Evolutionary conservation across 2,329 filamentous ascomycete genomes (phyloP), one percentile per base, ranked within the genome.

Genomic region (Dactylellina haptotyla): DNA sequence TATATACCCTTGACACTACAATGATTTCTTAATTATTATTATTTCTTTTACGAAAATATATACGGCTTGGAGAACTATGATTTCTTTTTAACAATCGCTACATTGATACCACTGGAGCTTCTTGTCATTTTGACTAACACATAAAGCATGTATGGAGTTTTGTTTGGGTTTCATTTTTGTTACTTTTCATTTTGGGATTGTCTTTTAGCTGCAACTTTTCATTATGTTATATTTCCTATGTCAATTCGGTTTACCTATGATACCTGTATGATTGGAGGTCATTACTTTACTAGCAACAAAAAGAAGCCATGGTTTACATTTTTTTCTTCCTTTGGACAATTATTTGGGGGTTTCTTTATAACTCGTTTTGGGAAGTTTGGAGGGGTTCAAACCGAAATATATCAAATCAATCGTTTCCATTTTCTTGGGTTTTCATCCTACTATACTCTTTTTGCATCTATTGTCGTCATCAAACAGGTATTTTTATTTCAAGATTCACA

Each of bases 81-180:
- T 65, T 62, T 41, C 34, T 59, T 66, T 59, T 56, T 45, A 39
- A 73, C 69, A 73, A 73, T 73, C 69, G 69, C 41, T 73, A 73
- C 37, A 64, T 54, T 66, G 69, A 73, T 73, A 73, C 69, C 69
- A 73, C 69, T 50, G 69, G 69, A 73, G 69, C 69, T 73, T 61
- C 12, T 73, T 61, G 34, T 73, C 67, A 53, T 63, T 73, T 59
- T 65, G 46, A 64, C 41, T 59, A 61, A 53, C 59, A 72, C 67
- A 73, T 73, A 73, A 73, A 73, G 69, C 69, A 73, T 73, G 69
- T 73, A 73, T 53, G 69, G 69, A 73, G 69, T 73, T 73, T 61
- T n/a, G n/a, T 61, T 66, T 56, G 45, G 69, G 54, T 14, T 41
- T 58, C 53, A 43, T 16, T 53, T 18, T 45, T 26, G 41, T 9